Evolutionary conservation across 768 basidiomycete genomes (phyloP).

Genomic region (Phaffia australis): DNA sequence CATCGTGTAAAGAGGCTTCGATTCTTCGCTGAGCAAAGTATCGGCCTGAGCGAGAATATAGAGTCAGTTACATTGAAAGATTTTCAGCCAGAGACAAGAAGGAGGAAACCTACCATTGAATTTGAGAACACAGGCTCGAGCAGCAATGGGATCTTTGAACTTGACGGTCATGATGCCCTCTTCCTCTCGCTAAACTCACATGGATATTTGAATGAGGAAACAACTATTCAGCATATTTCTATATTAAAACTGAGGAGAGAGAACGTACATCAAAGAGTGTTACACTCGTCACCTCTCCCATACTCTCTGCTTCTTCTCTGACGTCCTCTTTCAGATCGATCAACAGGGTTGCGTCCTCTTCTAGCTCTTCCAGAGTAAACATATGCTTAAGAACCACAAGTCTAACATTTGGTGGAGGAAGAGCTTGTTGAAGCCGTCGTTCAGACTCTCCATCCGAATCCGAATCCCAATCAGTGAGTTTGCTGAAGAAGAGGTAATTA

Average conservation of each 20-base stretch:
- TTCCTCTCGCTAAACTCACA: conserved; percentile 47
- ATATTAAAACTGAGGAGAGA: background rate
- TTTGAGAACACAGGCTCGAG: conserved; percentile 68
- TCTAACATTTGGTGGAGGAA: conserved; percentile 27
- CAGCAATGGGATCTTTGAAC: conserved; percentile 82
- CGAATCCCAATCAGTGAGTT: conserved; percentile 76
- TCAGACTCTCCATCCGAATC: conserved; percentile 31
- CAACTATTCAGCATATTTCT: background rate
- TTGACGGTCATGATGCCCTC: conserved; percentile 95
- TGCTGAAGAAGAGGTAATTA: conserved; percentile 45
- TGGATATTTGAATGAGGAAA: background rate
- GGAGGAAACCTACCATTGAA: conserved; percentile 5
- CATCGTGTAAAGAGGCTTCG: conserved; percentile 68
- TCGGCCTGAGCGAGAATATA: conserved; percentile 1
- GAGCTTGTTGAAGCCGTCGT: conserved; percentile 16
- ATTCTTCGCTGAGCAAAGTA: conserved; percentile 38
- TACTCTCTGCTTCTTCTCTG: conserved; percentile 73
- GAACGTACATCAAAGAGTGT: conserved; percentile 80
- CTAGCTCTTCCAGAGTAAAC: conserved; percentile 78
- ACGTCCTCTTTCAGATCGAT: conserved; percentile 95
- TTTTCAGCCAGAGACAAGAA: conserved; percentile 43
- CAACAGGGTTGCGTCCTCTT: conserved; percentile 70
- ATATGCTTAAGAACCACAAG: conserved; percentile 91
- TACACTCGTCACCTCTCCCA: conserved; percentile 93
- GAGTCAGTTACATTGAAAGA: conserved; percentile 53